Conservation (phyloP, 2,329 filamentous ascomycete species). For the Herpotrichia juniperi region DNA sequence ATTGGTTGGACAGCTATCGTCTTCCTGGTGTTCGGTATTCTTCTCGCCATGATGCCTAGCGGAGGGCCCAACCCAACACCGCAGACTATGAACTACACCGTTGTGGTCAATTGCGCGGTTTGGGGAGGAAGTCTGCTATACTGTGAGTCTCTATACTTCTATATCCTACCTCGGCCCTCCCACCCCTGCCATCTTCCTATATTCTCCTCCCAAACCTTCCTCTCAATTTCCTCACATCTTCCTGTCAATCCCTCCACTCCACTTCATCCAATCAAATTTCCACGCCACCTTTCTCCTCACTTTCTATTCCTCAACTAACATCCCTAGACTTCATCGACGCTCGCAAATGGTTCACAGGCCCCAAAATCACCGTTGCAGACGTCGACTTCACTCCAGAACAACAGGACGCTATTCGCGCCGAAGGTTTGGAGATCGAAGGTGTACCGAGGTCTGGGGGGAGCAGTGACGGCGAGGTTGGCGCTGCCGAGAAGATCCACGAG, state of each 20-base stretch:
- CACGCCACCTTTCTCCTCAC: too few relatives aligned
- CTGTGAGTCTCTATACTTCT: slow-evolving; percentile 13
- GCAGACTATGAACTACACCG: slow-evolving; percentile 66
- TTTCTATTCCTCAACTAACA: too few relatives aligned
- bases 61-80: slow-evolving; percentile 59
- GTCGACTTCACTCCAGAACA: slow-evolving; percentile 21
- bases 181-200: background rate
- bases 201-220: background rate
- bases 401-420: slow-evolving; percentile 17
- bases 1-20: slow-evolving; percentile 58
- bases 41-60: slow-evolving; percentile 65
- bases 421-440: slow-evolving; percentile 24
- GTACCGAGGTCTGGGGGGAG: background rate
- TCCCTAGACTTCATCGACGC: slow-evolving; percentile 52
- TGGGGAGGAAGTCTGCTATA: slow-evolving; percentile 64
- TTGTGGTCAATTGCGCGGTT: slow-evolving; percentile 65
- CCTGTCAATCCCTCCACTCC: background rate
- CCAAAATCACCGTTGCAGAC: slow-evolving; percentile 60
- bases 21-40: slow-evolving; percentile 62
- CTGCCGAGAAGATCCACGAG: background rate
- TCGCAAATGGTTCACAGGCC: slow-evolving; percentile 65
- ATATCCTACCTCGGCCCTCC: too few relatives aligned
- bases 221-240: background rate
- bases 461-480: background rate
- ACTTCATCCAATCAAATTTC: too few relatives aligned